phyloP scores from a whole-genome alignment of 2,329 filamentous ascomycete genomes.

The Drechslera avenae region DNA sequence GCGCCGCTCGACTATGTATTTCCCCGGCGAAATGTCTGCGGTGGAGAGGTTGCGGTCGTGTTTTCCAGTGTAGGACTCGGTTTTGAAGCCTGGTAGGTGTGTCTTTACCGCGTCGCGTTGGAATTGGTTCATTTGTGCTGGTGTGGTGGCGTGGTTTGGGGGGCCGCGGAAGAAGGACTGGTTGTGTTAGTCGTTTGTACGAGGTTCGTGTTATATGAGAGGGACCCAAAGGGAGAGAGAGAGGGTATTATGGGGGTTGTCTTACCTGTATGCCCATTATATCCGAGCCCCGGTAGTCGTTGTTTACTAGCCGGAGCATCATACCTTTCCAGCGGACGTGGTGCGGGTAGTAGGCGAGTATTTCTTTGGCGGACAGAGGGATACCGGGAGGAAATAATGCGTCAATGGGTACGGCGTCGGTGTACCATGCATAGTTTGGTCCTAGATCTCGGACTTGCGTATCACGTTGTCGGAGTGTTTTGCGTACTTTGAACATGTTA shows the following conservation, averaged over 20 bases:
- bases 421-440: constrained; percentile 25
- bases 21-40: constrained; percentile 9
- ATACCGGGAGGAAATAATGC: constrained; percentile 35
- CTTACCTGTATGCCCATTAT: constrained; percentile 30
- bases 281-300: constrained; percentile 26
- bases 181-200: too few relatives aligned
- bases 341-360: constrained; percentile 37
- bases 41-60: constrained; percentile 21
- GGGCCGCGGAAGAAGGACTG: constrained; percentile 27
- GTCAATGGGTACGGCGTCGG: constrained; percentile 22
- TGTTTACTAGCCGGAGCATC: constrained; percentile 30
- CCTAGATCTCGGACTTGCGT: neutral
- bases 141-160: constrained; percentile 2
- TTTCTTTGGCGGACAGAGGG: constrained; percentile 32
- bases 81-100: constrained; percentile 18
- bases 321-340: constrained; percentile 31
- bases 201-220: too few relatives aligned
- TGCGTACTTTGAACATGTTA: constrained; percentile 14
- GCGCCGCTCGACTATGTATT: constrained; percentile 8
- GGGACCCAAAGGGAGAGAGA: too few relatives aligned
- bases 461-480: neutral
- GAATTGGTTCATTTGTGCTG: constrained; percentile 16
- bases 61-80: constrained; percentile 13
- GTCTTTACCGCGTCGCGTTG: constrained; percentile 21
- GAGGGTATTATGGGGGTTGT: neutral